Evolutionary conservation across 2,329 filamentous ascomycete genomes (phyloP).

Genomic region (Fusarium cyanostomum): DNA sequence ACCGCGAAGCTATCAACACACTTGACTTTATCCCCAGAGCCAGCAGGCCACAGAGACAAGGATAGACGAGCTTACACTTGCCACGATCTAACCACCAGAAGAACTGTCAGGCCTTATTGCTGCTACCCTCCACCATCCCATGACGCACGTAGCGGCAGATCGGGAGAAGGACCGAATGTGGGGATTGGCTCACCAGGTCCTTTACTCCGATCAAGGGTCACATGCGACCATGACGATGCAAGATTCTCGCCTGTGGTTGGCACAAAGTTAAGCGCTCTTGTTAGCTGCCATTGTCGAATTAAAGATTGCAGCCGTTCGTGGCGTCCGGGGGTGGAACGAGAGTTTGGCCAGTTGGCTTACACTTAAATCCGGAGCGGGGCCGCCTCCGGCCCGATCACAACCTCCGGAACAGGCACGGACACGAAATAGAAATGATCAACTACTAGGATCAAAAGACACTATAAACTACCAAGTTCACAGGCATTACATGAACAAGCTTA

Average conservation of each 20-base stretch:
- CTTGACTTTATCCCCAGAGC: too few species aligned
- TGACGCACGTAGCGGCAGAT: slow-evolving; percentile 25
- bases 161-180: background rate
- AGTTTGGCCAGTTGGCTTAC: background rate
- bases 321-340: slow-evolving; percentile 10
- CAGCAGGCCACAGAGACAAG: too few species aligned
- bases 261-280: background rate
- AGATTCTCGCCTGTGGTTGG: slow-evolving; percentile 13
- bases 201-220: slow-evolving; percentile 19
- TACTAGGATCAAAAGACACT: slow-evolving; percentile 27
- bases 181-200: slow-evolving; percentile 5
- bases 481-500: slow-evolving; percentile 39
- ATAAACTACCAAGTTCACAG: slow-evolving; percentile 39
- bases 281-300: background rate
- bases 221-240: slow-evolving; percentile 16
- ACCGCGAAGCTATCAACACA: too few species aligned
- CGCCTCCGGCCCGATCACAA: slow-evolving; percentile 8
- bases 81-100: background rate
- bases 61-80: too few species aligned
- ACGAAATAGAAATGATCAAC: slow-evolving; percentile 8
- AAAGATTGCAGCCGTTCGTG: background rate
- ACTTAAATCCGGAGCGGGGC: background rate
- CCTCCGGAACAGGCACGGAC: background rate
- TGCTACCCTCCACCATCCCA: slow-evolving; percentile 15
- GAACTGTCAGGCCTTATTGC: slow-evolving; percentile 4